A percentile compares a stretch with the other conserved stretches of the same genome.
Conservation (phyloP, 2,329 filamentous ascomycete species). For the Arachnomyces sp. region DNA sequence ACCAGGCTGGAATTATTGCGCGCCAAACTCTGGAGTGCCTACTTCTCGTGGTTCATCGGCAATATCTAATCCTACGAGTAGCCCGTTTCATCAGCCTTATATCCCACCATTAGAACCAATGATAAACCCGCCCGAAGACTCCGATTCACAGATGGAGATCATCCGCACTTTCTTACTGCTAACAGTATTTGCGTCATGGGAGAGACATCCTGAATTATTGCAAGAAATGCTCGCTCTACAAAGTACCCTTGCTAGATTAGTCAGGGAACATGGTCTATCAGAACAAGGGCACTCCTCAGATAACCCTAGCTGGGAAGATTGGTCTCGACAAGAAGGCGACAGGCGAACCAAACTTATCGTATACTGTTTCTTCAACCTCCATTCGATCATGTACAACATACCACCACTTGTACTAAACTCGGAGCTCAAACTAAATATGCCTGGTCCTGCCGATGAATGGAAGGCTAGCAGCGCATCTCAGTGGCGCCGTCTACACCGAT, state of each 20-base stretch:
- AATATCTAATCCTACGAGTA: conserved; percentile 34
- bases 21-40: conserved; percentile 21
- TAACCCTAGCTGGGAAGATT: conserved; percentile 45
- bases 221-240: conserved; percentile 50
- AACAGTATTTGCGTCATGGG: conserved; percentile 54
- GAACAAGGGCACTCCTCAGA: conserved; percentile 27
- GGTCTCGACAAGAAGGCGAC: conserved; percentile 46
- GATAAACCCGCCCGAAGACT: conserved; percentile 32
- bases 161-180: conserved; percentile 44
- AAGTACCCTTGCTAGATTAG: conserved; percentile 47
- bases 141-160: conserved; percentile 41
- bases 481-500: conserved; percentile 39
- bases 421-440: conserved; percentile 47
- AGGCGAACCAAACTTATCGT: conserved; percentile 49
- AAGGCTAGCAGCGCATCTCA: conserved; percentile 43
- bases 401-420: conserved; percentile 49
- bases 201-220: conserved; percentile 48
- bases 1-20: conserved; percentile 35
- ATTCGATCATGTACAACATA: conserved; percentile 55
- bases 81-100: conserved; percentile 35
- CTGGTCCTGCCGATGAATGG: conserved; percentile 48
- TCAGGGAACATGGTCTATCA: conserved; percentile 45
- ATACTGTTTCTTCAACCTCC: conserved; percentile 52
- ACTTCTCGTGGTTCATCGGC: conserved; percentile 34
- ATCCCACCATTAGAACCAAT: conserved; percentile 25